phyloP scores from a whole-genome alignment of 768 basidiomycete genomes.

The Dioszegia crocea region DNA sequence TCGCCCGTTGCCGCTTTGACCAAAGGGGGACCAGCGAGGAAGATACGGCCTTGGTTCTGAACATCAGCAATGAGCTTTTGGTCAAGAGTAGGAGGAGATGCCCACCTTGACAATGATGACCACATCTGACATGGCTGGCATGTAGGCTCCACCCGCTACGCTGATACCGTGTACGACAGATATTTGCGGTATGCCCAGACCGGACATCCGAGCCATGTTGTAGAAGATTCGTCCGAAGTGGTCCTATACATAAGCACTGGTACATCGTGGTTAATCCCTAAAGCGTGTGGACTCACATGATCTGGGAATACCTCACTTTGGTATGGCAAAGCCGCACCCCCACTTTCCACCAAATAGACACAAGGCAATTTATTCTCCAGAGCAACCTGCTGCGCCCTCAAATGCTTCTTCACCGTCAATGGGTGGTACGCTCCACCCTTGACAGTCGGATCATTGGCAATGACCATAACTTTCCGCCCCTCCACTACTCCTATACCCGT shows the following conservation, averaged over 20 bases:
- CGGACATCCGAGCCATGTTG: slow-evolving; percentile 90
- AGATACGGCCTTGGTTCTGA: slow-evolving; percentile 85
- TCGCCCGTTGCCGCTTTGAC: slow-evolving; percentile 95
- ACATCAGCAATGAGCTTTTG: not conserved
- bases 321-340: slow-evolving; percentile 84
- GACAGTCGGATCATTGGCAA: slow-evolving; percentile 91
- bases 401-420: slow-evolving; percentile 89
- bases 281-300: slow-evolving; percentile 46
- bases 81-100: not conserved
- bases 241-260: slow-evolving; percentile 52
- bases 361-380: slow-evolving; percentile 83
- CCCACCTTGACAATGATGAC: slow-evolving; percentile 45
- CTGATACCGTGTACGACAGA: slow-evolving; percentile 91
- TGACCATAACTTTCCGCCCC: slow-evolving; percentile 77
- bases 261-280: not conserved
- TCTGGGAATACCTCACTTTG: slow-evolving; percentile 94
- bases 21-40: slow-evolving; percentile 88
- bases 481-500: slow-evolving; percentile 73
- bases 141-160: slow-evolving; percentile 82
- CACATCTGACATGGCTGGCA: slow-evolving; percentile 94
- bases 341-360: slow-evolving; percentile 93
- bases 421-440: slow-evolving; percentile 92
- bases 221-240: slow-evolving; percentile 97
- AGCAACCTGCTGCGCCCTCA: slow-evolving; percentile 92
- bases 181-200: slow-evolving; percentile 83